Conservation (phyloP, 2,329 filamentous ascomycete species). For the Sarocladium brachiariae region DNA sequence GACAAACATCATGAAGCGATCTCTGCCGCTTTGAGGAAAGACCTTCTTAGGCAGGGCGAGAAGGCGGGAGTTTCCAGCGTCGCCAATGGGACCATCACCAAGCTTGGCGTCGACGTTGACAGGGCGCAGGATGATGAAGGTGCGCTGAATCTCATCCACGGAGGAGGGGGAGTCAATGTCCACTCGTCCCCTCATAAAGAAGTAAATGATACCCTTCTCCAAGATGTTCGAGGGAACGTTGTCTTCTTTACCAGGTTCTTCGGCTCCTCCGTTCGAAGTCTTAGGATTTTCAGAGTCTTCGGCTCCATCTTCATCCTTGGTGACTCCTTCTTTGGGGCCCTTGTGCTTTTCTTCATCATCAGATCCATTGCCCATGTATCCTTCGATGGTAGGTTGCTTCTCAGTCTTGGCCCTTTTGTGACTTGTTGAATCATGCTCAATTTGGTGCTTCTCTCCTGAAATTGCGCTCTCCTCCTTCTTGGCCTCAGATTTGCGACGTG, state of each 20-base stretch:
- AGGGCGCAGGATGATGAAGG: constrained; percentile 72
- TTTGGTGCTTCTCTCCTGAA: constrained; percentile 23
- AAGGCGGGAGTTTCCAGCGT: constrained; percentile 59
- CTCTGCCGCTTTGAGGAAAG: constrained; percentile 60
- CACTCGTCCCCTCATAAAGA: constrained; percentile 78
- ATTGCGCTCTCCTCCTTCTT: constrained; percentile 12
- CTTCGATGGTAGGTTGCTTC: constrained; percentile 18
- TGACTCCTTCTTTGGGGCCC: background rate
- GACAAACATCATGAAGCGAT: constrained; percentile 76
- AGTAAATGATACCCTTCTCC: constrained; percentile 87
- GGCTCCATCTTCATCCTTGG: background rate
- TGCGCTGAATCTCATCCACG: constrained; percentile 68
- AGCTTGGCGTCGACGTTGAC: constrained; percentile 59
- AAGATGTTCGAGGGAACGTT: constrained; percentile 50
- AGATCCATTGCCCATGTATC: constrained; percentile 10
- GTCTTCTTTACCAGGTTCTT: constrained; percentile 17
- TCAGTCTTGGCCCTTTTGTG: constrained; percentile 21
- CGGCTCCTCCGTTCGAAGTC: constrained; percentile 10
- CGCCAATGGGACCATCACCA: constrained; percentile 39
- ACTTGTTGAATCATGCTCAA: constrained; percentile 18
- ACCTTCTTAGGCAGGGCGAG: constrained; percentile 79
- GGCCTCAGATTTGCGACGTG: constrained; percentile 9
- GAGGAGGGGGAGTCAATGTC: constrained; percentile 62
- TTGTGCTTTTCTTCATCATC: background rate
- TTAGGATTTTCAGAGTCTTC: background rate